These are phyloP conservation scores for Cystofilobasidium bisporidii DNA, from an alignment of 768 basidiomycete genomes.

Conservation along the genomic window DNA sequence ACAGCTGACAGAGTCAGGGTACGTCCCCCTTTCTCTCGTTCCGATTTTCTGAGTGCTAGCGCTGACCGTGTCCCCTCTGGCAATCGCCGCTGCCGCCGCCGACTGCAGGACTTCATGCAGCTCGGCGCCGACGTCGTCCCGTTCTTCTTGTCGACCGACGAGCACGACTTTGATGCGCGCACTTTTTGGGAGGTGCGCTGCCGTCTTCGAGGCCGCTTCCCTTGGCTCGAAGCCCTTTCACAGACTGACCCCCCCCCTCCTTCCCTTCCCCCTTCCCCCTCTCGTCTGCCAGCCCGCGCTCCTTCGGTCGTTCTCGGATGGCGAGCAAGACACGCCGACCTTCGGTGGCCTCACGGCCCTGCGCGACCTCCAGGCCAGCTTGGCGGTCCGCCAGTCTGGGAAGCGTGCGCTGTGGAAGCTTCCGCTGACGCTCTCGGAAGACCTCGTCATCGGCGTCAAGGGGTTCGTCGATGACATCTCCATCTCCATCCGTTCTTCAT, in stretches of 20 bases:
- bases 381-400: slow-evolving; percentile 42
- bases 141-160: slow-evolving; percentile 69
- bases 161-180: slow-evolving; percentile 57
- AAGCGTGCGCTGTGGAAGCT: slow-evolving; percentile 75
- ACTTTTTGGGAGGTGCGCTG: slow-evolving; percentile 60
- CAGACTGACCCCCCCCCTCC: too few species aligned
- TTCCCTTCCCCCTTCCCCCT: not conserved
- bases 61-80: too few species aligned
- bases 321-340: not conserved
- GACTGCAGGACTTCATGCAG: slow-evolving; percentile 63
- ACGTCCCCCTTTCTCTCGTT: too few species aligned
- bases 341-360: slow-evolving; percentile 34
- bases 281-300: too few species aligned
- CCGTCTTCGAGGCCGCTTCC: too few species aligned
- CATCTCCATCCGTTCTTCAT: too few species aligned
- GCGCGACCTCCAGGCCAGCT: slow-evolving; percentile 34
- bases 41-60: too few species aligned
- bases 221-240: too few species aligned
- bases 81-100: too few species aligned
- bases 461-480: slow-evolving; percentile 33
- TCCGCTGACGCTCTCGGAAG: slow-evolving; percentile 51
- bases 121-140: slow-evolving; percentile 71
- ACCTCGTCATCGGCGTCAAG: slow-evolving; percentile 41
- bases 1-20: slow-evolving; percentile 33
- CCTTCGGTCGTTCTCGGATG: not conserved